Evolutionary conservation across 345 rosid species (phyloP), one percentile per base, ranked within the genome.

Genomic region (Eucalyptus dawsonii): DNA sequence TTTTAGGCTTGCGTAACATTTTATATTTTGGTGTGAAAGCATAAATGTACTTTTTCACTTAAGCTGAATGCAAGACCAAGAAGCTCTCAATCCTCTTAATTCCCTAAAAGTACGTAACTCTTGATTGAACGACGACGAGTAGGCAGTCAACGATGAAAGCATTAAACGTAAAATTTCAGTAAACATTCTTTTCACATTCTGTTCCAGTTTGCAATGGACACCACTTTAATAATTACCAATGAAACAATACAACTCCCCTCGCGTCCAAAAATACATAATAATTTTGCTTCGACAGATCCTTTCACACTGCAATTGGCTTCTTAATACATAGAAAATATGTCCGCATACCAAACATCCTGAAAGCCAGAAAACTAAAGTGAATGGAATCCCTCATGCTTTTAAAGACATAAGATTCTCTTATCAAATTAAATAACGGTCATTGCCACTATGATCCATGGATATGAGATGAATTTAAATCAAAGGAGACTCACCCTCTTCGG

Each of bases 401-500:
- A 6, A 37, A 10, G 45, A 72, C 27, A 21, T 19, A 37, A 19
- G 45, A 72, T 72, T 72, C 27, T 72, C 83, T 72, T 37, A 37
- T 19, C 45, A 72, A 72, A 72, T 37, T 19, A 72, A 37, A 72
- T 25, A 40, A 0, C 4, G 5, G 7, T 37, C 45, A 19, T 37
- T 72, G 25, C 14, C 24, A 25, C 45, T 4, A 21, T 72, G 15
- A 72, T 40, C 45, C 14, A 37, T 10, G 25, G 3, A 72, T 72
- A 72, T 11, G 27, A 37, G 27, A 37, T 72, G 22, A 72, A 72
- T 72, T 37, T 19, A 37, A 72, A 72, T 72, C 83, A 72, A 37
- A 19, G 45, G 83, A 37, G 45, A 21, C 83, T 72, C 27, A 91
- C 95, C 95, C n/a, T 92, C 90, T 92, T 95, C 95, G 2, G 93